A percentile compares a stretch with the other conserved stretches of the same genome.
These are phyloP conservation scores for Styphnolobium japonicum DNA, from an alignment of 306 rosid species.

Conservation along the genomic window DNA sequence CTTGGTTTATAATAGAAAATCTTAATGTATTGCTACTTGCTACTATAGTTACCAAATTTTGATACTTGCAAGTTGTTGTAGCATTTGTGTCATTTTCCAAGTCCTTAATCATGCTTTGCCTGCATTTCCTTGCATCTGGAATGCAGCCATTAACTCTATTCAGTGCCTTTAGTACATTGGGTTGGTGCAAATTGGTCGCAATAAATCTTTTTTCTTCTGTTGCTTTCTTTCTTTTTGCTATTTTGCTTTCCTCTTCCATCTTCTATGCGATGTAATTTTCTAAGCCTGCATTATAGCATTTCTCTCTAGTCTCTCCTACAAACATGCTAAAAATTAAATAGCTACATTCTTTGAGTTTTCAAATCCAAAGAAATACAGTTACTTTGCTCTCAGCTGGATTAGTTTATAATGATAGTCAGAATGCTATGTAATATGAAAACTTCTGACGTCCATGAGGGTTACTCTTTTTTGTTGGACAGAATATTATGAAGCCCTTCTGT, in stretches of 20 bases:
- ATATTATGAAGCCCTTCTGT: background rate
- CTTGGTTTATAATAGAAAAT: background rate
- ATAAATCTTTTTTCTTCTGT: background rate
- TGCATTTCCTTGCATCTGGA: background rate
- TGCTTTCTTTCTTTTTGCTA: background rate
- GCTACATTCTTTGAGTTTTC: background rate
- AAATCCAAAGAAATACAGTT: background rate
- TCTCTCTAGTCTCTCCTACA: background rate
- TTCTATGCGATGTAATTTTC: background rate
- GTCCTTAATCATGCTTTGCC: background rate
- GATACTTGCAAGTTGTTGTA: background rate
- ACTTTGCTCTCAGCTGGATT: background rate
- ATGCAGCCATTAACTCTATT: background rate
- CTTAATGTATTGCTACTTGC: background rate
- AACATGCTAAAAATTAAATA: background rate
- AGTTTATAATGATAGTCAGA: background rate
- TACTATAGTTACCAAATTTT: background rate
- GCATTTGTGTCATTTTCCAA: background rate
- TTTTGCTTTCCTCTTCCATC: background rate
- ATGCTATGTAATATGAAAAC: background rate
- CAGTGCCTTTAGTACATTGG: background rate
- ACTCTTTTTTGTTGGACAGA: background rate
- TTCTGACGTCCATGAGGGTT: background rate
- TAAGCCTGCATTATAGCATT: background rate
- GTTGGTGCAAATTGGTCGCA: background rate